Conservation (phyloP, 768 basidiomycete species). For the Cystofilobasidium bisporidii region DNA sequence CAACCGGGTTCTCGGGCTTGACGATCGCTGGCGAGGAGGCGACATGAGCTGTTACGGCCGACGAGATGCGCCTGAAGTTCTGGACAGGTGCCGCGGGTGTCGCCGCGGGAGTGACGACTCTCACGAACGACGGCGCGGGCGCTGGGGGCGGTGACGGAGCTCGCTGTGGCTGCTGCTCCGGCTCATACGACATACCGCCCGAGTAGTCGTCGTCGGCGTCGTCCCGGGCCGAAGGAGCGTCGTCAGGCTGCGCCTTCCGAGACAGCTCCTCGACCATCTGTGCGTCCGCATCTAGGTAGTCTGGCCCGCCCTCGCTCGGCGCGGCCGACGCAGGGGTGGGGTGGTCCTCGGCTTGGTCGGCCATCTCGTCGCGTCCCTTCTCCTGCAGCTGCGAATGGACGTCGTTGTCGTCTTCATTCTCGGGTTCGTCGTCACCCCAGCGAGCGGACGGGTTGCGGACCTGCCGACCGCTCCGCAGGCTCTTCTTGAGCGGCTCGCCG, state of each 20-base stretch:
- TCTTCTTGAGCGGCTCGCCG: constrained; percentile 13
- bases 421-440: constrained; percentile 5
- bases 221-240: not conserved
- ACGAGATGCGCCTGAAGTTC: not conserved
- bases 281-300: not conserved
- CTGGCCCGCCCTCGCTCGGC: too few species aligned
- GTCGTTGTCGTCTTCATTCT: not conserved
- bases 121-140: not conserved
- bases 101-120: too few species aligned
- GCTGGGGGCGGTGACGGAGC: not conserved
- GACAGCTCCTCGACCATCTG: not conserved
- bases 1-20: too few species aligned
- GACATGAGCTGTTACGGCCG: not conserved
- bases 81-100: not conserved
- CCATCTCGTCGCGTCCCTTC: not conserved
- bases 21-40: too few species aligned
- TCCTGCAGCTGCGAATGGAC: not conserved
- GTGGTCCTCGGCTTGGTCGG: too few species aligned
- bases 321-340: too few species aligned
- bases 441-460: not conserved
- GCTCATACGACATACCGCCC: not conserved
- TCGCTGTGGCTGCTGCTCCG: not conserved
- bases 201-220: not conserved
- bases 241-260: not conserved
- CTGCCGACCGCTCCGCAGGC: not conserved